Evolutionary conservation across 2,329 filamentous ascomycete genomes (phyloP).

Genomic region (Cordyceps tenuipes): DNA sequence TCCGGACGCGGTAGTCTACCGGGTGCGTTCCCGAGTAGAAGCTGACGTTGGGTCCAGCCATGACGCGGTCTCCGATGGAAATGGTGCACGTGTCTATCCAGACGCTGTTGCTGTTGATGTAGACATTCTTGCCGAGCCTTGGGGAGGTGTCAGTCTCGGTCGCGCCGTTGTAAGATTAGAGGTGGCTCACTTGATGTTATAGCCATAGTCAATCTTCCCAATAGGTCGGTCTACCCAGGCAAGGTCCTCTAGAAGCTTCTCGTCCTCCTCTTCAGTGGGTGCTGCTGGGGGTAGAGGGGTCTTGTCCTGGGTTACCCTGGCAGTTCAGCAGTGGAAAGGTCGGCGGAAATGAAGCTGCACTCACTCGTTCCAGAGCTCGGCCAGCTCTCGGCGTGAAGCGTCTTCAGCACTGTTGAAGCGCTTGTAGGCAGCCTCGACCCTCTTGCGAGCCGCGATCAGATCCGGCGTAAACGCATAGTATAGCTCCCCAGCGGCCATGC

Average conservation of each 20-base stretch:
- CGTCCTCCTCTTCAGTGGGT: conserved; percentile 51
- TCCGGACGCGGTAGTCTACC: conserved; percentile 62
- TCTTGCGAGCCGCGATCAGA: conserved; percentile 49
- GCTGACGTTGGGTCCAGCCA: conserved; percentile 70
- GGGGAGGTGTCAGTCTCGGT: not conserved
- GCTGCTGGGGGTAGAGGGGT: conserved; percentile 53
- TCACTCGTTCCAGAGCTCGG: conserved; percentile 65
- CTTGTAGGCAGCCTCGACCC: conserved; percentile 51
- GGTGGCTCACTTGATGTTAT: conserved; percentile 49
- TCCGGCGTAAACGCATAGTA: conserved; percentile 66
- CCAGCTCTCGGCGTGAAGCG: conserved; percentile 47
- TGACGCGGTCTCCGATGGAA: conserved; percentile 65
- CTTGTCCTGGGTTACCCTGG: conserved; percentile 53
- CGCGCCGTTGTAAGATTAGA: not conserved
- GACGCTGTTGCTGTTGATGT: conserved; percentile 65
- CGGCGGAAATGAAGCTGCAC: conserved; percentile 19
- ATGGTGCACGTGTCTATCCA: conserved; percentile 72
- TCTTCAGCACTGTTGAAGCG: conserved; percentile 56
- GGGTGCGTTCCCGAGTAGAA: conserved; percentile 73
- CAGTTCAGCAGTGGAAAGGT: not conserved
- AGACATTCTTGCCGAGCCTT: conserved; percentile 60
- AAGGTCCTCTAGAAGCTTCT: conserved; percentile 50
- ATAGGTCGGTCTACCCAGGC: conserved; percentile 63
- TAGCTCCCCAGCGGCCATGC: conserved; percentile 58
- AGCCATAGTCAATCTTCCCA: conserved; percentile 61